Evolutionary conservation across 1,284 basidiomycete genomes (phyloP), one percentile per base, ranked within the genome.

Genomic region (Austroboletus sp.): DNA sequence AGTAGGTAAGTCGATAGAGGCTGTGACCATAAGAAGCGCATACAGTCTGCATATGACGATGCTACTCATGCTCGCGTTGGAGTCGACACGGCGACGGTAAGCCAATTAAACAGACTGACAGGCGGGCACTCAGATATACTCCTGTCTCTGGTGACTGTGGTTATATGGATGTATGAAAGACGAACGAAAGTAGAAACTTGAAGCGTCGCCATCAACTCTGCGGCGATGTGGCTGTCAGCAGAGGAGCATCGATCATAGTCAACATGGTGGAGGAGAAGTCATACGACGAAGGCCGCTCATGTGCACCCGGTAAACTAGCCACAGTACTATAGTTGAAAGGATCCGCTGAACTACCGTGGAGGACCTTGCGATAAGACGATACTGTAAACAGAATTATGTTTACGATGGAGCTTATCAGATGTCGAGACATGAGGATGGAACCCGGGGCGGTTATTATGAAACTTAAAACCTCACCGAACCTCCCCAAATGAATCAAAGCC

Each of bases 281-380:
- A 48, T 80, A 78, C 0, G 78, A 82, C 0, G 30, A 73, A 63
- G 8, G 81, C 72, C 78, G 66, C 51, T 77, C 76, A 27, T 62
- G 68, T 45, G 75, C 54, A 42, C 71, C 76, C 44, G 71, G 72
- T 32, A 72, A 65, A 39, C 52, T 46, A 11, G 16, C 29, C 0
- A 45, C 10, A 1, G 46, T 45, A 1, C 70, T 82, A 52, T 82
- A 90, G 40, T 85, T 82, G 63, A 89, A 91, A 1, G 88, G 85
- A 61, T 90, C 85, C 0, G 65, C 65, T 1, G 74, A 66, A 25
- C 85, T 84, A 12, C 72, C 65, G 44, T 83, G 74, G 51, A 87
- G 70, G 23, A 85, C 76, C 2, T 71, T 73, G 2, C 88, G 87
- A 45, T 87, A 86, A 0, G 85, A 89, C 0, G 87, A 91, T 81